These are phyloP conservation scores for Leccinum variicolor DNA, from an alignment of 768 basidiomycete genomes.

Conservation along the genomic window DNA sequence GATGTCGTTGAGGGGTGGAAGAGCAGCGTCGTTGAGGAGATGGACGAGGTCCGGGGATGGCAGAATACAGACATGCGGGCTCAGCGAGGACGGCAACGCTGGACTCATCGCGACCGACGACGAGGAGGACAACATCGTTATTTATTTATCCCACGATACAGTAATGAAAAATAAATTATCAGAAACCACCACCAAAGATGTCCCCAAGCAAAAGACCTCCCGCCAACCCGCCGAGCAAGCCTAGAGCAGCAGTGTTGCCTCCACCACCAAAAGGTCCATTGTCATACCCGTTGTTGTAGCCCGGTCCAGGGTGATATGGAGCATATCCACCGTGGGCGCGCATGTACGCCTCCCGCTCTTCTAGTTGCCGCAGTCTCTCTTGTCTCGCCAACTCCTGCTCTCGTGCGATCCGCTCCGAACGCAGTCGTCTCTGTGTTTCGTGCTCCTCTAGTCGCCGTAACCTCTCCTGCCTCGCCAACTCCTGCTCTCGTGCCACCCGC, in stretches of 20 bases:
- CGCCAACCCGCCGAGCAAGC: constrained; percentile 42
- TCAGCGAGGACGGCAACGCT: constrained; percentile 66
- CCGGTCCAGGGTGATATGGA: constrained; percentile 22
- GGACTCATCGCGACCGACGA: constrained; percentile 40
- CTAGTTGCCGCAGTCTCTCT: constrained; percentile 18
- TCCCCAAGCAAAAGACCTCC: constrained; percentile 51
- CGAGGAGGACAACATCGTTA: neutral
- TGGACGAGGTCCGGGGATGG: constrained; percentile 67
- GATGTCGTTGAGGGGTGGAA: constrained; percentile 70
- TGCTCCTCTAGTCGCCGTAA: constrained; percentile 25
- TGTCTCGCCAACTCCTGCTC: constrained; percentile 18
- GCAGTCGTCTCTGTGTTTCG: constrained; percentile 30
- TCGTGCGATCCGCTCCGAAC: constrained; percentile 29
- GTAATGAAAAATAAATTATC: constrained; percentile 10
- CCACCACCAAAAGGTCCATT: neutral
- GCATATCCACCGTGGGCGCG: constrained; percentile 32
- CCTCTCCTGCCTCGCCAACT: constrained; percentile 15
- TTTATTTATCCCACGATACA: constrained; percentile 6
- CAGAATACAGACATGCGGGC: constrained; percentile 76
- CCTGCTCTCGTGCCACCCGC: constrained; percentile 25
- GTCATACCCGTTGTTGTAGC: constrained; percentile 3
- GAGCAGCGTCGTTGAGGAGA: constrained; percentile 51
- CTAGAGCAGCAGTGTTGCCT: constrained; percentile 9
- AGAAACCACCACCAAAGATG: constrained; percentile 38
- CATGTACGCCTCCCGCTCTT: constrained; percentile 34